A percentile compares a stretch with the other conserved stretches of the same genome.
phyloP scores from a whole-genome alignment of 2,329 filamentous ascomycete species.

The Talaromyces verruculosus region DNA sequence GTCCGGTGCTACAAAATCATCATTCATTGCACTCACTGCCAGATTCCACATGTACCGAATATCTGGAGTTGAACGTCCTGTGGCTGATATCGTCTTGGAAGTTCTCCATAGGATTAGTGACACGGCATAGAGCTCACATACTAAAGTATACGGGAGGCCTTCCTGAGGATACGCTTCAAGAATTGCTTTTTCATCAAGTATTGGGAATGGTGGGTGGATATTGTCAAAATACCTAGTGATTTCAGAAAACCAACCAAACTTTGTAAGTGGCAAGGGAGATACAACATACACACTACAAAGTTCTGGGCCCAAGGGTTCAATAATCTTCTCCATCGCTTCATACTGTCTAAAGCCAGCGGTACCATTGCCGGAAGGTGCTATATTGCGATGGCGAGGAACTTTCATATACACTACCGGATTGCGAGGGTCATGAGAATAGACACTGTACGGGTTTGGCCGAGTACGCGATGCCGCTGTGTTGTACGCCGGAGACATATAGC shows the following conservation, averaged over 20 bases:
- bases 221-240: slow-evolving; percentile 51
- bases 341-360: slow-evolving; percentile 38
- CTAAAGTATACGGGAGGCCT: slow-evolving; percentile 51
- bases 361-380: slow-evolving; percentile 28
- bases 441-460: slow-evolving; percentile 20
- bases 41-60: slow-evolving; percentile 58
- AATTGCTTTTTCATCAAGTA: slow-evolving; percentile 52
- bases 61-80: slow-evolving; percentile 42
- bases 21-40: slow-evolving; percentile 54
- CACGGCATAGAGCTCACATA: slow-evolving; percentile 53
- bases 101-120: slow-evolving; percentile 53
- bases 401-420: slow-evolving; percentile 29
- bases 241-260: slow-evolving; percentile 38
- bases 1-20: slow-evolving; percentile 53
- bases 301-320: slow-evolving; percentile 41
- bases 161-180: slow-evolving; percentile 43
- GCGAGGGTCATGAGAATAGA: slow-evolving; percentile 22
- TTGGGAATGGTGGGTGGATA: slow-evolving; percentile 53
- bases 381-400: slow-evolving; percentile 21
- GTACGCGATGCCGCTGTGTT: slow-evolving; percentile 17
- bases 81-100: slow-evolving; percentile 26
- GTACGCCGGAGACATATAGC: slow-evolving; percentile 44
- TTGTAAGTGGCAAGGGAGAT: slow-evolving; percentile 27
- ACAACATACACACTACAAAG: slow-evolving; percentile 15
- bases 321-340: slow-evolving; percentile 51